Base-by-base conservation (phyloP, 257 asterid genomes). In the Solanum peruvianum region DNA sequence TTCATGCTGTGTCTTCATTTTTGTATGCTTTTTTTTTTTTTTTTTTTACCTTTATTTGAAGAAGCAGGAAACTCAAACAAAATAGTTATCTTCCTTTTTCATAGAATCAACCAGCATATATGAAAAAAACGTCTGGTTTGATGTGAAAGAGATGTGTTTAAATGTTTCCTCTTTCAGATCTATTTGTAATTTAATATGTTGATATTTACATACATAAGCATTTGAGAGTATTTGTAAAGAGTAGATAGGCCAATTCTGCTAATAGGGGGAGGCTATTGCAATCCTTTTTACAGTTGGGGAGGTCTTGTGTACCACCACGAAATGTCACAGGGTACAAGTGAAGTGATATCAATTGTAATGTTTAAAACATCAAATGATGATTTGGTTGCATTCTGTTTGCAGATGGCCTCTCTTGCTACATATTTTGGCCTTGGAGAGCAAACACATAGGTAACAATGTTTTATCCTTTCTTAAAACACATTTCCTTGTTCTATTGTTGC, bases 381-480 rank as follows among this genome's bases (percentile, higher is more conserved):
- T 47, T 47, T 80, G 67, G 67, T 80, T 29, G 35, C 44, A 29
- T 80, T 80, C 29, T 80, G 44, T 29, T 80, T 80, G 29, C 94
- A 96, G 99, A 96, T 96, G 99, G 99, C 98, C 86, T 86, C 94
- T 89, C 98, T 96, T 86, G 99, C 99, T 44, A 91, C 94, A 39
- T 96, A 96, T 88, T 96, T 96, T 95, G 98, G 98, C 86, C 96
- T 96, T 90, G 99, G 99, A 37, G 89, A 91, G 94, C 99, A 96
- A 92, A 93, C 96, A 42, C 99, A 96, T 89, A 92, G 99, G 98
- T 94, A 85, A 84, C 47, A 15, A n/a, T 41, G 76, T 64, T 41
- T 84, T 45, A 15, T 78, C 84, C 41, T 45, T 78, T 44, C 64
- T 45, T 37, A 37, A 37, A 37, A 37, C 39, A 37, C 39, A 37